phyloP scores from a whole-genome alignment of 768 basidiomycete species.

The Russula compacta region DNA sequence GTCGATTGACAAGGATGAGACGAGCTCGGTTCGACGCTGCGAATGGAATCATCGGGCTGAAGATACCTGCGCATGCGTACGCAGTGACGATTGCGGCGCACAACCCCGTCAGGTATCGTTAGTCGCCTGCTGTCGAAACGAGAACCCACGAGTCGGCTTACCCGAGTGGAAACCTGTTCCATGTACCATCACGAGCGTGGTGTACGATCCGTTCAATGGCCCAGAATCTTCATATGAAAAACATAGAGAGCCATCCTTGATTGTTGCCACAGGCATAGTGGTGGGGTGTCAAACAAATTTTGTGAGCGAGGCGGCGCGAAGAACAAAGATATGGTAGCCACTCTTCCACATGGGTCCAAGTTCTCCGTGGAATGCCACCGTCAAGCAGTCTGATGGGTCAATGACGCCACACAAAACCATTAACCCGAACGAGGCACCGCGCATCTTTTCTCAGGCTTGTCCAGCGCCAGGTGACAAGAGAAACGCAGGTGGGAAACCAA shows the following conservation, averaged over 20 bases:
- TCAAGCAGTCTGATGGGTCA: background rate
- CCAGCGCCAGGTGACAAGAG: background rate
- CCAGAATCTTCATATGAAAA: constrained; percentile 17
- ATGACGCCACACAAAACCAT: background rate
- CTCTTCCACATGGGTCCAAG: background rate
- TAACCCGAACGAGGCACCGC: background rate
- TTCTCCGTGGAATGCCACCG: background rate
- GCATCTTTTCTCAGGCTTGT: background rate
- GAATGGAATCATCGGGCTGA: constrained; percentile 19
- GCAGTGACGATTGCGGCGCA: background rate
- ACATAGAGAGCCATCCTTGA: background rate
- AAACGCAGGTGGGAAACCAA: background rate
- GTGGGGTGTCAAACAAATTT: background rate
- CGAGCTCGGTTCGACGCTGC: constrained; percentile 19
- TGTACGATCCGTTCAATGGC: constrained; percentile 8
- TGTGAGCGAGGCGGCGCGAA: no score
- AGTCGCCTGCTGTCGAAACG: background rate
- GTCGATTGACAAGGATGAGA: constrained; percentile 22
- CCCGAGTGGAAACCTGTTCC: constrained; percentile 17
- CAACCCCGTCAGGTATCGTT: background rate
- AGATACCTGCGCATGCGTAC: constrained; percentile 15
- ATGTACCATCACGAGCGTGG: constrained; percentile 18
- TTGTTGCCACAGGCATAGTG: constrained; percentile 13
- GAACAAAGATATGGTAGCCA: background rate
- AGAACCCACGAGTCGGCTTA: background rate